Evolutionary conservation across 2,329 filamentous ascomycete genomes (phyloP).

Genomic region (Zasmidium cellare): DNA sequence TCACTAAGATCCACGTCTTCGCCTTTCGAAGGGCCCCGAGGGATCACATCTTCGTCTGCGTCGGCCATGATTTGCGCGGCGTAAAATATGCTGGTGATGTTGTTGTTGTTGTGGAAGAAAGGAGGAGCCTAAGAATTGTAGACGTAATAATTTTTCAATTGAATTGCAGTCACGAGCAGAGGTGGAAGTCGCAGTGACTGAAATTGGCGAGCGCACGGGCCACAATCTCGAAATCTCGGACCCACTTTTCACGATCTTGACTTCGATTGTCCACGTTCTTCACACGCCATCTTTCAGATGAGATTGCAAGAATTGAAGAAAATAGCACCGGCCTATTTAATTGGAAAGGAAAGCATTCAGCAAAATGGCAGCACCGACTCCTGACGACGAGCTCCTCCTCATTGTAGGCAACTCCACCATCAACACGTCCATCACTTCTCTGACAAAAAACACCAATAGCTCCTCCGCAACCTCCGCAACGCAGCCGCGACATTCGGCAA

Average conservation of each 20-base stretch:
- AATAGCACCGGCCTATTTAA: too few species aligned
- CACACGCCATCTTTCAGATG: too few species aligned
- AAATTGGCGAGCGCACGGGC: not conserved
- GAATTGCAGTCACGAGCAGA: not conserved
- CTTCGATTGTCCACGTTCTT: not conserved
- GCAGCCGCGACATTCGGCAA: constrained; percentile 37
- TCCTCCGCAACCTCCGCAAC: constrained; percentile 38
- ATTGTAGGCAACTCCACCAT: constrained; percentile 13
- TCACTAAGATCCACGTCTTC: constrained; percentile 76
- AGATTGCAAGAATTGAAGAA: too few species aligned
- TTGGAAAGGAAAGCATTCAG: too few species aligned
- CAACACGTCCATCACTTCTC: not conserved
- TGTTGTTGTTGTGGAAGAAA: not conserved
- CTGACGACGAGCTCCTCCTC: constrained; percentile 30
- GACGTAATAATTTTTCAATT: not conserved
- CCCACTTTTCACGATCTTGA: not conserved
- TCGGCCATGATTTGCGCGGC: constrained; percentile 34
- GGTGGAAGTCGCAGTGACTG: not conserved
- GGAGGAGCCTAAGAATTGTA: not conserved
- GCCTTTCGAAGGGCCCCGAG: constrained; percentile 60
- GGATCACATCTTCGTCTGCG: constrained; percentile 37
- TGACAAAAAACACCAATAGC: constrained; percentile 22
- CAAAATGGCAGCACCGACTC: constrained; percentile 8
- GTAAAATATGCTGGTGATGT: not conserved
- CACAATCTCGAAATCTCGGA: not conserved